phyloP scores from a whole-genome alignment of 2,329 filamentous ascomycete genomes.

The Trichoderma sp. region DNA sequence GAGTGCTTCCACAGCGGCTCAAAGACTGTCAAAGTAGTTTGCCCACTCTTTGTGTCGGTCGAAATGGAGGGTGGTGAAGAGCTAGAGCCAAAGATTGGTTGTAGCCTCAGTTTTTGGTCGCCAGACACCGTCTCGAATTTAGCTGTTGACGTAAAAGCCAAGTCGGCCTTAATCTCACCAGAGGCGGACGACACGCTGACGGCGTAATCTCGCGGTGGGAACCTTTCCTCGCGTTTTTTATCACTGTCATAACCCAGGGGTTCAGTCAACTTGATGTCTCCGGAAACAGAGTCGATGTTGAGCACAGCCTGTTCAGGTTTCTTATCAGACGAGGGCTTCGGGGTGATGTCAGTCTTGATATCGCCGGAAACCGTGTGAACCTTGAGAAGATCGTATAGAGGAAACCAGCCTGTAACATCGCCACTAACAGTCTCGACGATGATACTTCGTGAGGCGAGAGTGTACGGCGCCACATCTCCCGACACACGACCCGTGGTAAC shows the following conservation, averaged over 20 bases:
- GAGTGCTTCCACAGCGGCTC: constrained; percentile 45
- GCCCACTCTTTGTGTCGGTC: constrained; percentile 47
- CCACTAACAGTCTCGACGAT: constrained; percentile 44
- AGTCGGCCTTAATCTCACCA: constrained; percentile 41
- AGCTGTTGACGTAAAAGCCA: constrained; percentile 41
- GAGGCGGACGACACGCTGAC: constrained; percentile 45
- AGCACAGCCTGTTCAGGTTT: constrained; percentile 41
- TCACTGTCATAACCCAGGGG: constrained; percentile 34
- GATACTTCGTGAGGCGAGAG: constrained; percentile 44
- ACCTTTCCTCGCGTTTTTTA: constrained; percentile 22
- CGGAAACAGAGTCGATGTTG: constrained; percentile 44
- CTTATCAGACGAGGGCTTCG: constrained; percentile 38
- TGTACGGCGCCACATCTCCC: constrained; percentile 36
- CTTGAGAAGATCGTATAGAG: constrained; percentile 49
- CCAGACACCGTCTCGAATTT: constrained; percentile 43
- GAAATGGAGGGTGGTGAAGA: constrained; percentile 32
- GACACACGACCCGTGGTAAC: constrained; percentile 36
- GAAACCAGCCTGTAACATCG: constrained; percentile 48
- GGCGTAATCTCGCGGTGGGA: constrained; percentile 49
- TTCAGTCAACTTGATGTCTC: constrained; percentile 42
- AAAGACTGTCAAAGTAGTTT: constrained; percentile 38
- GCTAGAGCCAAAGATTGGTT: constrained; percentile 42
- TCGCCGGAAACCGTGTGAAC: constrained; percentile 46
- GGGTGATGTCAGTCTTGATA: constrained; percentile 41
- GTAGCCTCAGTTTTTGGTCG: constrained; percentile 39